Conservation (phyloP, 352 stramenopile genomes). For the Pythium aristosporum region DNA sequence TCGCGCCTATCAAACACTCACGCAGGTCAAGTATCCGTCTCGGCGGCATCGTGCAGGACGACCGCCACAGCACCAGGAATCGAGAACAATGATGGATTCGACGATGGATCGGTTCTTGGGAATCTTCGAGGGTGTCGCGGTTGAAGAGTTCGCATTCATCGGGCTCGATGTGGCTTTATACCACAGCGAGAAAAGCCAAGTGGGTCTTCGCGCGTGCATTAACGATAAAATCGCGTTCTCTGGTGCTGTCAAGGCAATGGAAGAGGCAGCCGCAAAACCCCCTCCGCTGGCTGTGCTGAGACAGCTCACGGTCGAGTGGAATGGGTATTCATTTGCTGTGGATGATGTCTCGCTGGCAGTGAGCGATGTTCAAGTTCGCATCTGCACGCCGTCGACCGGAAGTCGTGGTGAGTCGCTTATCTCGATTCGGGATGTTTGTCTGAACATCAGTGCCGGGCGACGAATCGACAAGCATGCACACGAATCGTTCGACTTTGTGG, state of each 20-base stretch:
- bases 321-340: conserved; percentile 35
- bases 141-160: conserved; percentile 62
- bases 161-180: conserved; percentile 73
- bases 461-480: conserved; percentile 9
- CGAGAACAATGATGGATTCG: not conserved
- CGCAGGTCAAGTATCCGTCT: conserved; percentile 29
- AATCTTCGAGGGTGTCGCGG: conserved; percentile 41
- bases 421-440: conserved; percentile 45
- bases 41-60: conserved; percentile 5
- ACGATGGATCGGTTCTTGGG: conserved; percentile 20
- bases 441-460: conserved; percentile 46
- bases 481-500: conserved; percentile 23
- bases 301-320: conserved; percentile 9
- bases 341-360: conserved; percentile 47
- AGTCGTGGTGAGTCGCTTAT: conserved; percentile 69
- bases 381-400: conserved; percentile 61
- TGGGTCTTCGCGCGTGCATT: conserved; percentile 68
- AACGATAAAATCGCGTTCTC: conserved; percentile 56
- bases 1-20: conserved; percentile 43
- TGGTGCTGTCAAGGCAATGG: conserved; percentile 28
- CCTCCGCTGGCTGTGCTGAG: not conserved
- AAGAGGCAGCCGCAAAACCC: not conserved
- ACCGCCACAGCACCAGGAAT: no score
- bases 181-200: conserved; percentile 59
- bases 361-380: conserved; percentile 57